A percentile compares a stretch with the other conserved stretches of the same genome.
Evolutionary conservation across 1,284 basidiomycete genomes (phyloP).

Genomic region (Cutaneotrichosporon sp.): DNA sequence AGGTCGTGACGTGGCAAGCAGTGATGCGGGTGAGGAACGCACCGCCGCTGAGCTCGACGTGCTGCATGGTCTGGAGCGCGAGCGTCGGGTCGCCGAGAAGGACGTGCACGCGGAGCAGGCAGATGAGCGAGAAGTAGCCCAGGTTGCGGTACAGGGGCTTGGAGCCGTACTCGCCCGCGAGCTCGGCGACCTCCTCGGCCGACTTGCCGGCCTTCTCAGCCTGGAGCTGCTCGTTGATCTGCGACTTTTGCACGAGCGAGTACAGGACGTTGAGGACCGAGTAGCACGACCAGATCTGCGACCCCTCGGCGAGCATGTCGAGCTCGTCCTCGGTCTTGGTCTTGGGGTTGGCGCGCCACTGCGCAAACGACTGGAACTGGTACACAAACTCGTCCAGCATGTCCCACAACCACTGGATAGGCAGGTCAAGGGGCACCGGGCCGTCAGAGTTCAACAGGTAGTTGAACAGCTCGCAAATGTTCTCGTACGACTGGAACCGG

Average conservation of each 20-base stretch:
- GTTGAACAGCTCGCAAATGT: slow-evolving; percentile 97
- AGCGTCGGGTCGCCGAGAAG: slow-evolving; percentile 87
- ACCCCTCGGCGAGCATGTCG: slow-evolving; percentile 64
- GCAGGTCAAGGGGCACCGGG: slow-evolving; percentile 83
- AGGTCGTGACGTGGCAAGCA: slow-evolving; percentile 75
- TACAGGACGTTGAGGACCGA: slow-evolving; percentile 96
- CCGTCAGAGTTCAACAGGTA: slow-evolving; percentile 91
- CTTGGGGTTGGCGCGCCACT: slow-evolving; percentile 79
- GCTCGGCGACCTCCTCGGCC: slow-evolving; percentile 73
- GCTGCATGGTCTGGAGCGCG: slow-evolving; percentile 91
- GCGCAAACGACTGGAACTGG: slow-evolving; percentile 94
- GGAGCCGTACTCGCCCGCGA: slow-evolving; percentile 85
- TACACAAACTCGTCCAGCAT: slow-evolving; percentile 99
- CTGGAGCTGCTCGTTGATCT: slow-evolving; percentile 86
- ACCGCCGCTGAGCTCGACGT: slow-evolving; percentile 74
- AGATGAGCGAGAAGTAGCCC: slow-evolving; percentile 96
- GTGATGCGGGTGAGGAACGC: slow-evolving; percentile 85
- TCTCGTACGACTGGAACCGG: slow-evolving; percentile 97
- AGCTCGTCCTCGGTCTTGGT: slow-evolving; percentile 87
- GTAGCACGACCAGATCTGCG: slow-evolving; percentile 92
- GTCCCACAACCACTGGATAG: slow-evolving; percentile 97
- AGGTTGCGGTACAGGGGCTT: slow-evolving; percentile 88
- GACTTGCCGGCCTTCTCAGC: slow-evolving; percentile 75
- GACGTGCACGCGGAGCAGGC: slow-evolving; percentile 89
- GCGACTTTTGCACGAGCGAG: slow-evolving; percentile 93